Evolutionary conservation across 345 rosid genomes (phyloP).

Genomic region (Eucalyptus cloeziana): DNA sequence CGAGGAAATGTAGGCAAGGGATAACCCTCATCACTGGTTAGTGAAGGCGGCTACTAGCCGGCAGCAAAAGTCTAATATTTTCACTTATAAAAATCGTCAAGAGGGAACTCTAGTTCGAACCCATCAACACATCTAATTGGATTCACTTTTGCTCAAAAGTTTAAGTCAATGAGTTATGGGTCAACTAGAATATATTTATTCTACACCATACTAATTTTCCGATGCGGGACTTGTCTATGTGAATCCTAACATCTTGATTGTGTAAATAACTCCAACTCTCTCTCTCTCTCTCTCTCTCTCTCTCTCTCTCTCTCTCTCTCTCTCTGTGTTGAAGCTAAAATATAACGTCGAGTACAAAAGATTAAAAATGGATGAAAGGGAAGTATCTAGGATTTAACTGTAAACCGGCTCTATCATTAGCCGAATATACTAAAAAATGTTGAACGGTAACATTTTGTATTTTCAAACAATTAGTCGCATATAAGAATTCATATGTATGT

Average conservation of each 20-base stretch:
- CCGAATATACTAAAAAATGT: neutral
- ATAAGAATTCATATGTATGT: neutral
- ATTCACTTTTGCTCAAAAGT: accelerated
- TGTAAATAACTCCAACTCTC: neutral
- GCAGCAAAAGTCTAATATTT: neutral
- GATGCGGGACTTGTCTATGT: neutral
- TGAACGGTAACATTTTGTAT: neutral
- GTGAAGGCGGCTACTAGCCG: too few relatives aligned
- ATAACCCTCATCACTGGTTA: too few relatives aligned
- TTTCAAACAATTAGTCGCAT: neutral
- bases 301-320: too few relatives aligned
- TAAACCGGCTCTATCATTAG: neutral
- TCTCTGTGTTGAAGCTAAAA: neutral
- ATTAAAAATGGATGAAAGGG: neutral
- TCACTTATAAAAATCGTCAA: too few relatives aligned
- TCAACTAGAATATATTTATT: accelerated
- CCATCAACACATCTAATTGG: accelerated
- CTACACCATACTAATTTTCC: too few relatives aligned
- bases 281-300: neutral
- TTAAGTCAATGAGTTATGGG: neutral
- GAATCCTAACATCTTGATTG: neutral
- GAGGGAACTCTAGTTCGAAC: accelerated
- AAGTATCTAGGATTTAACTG: neutral
- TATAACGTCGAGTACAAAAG: neutral
- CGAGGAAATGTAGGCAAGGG: neutral